A percentile compares a stretch with the other conserved stretches of the same genome.
Conservation (phyloP, 768 basidiomycete genomes). For the Tulasnella calospora region DNA sequence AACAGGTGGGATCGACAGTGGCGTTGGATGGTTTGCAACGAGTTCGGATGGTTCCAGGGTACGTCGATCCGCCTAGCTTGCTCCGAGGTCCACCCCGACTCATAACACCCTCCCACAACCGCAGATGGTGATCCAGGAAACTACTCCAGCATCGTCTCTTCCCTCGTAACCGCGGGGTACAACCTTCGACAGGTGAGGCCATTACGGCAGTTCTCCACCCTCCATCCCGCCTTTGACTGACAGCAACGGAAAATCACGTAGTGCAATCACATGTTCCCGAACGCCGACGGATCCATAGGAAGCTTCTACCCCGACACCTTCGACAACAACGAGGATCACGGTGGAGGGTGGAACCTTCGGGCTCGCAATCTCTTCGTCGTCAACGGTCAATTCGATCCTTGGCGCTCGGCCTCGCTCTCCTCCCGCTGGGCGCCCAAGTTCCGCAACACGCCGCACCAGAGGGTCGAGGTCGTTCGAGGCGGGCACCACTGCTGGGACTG, state of each 20-base stretch:
- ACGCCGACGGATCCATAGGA: not conserved
- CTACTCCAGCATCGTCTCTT: slow-evolving; percentile 16
- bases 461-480: not conserved
- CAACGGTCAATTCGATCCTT: too few species aligned
- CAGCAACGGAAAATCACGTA: not conserved
- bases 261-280: slow-evolving; percentile 24
- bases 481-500: slow-evolving; percentile 24
- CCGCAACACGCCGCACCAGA: too few species aligned
- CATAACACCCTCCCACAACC: not conserved
- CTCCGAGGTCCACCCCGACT: not conserved
- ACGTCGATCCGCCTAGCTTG: not conserved
- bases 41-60: slow-evolving; percentile 10
- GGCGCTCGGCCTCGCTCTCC: too few species aligned
- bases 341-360: slow-evolving; percentile 17
- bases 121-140: slow-evolving; percentile 23
- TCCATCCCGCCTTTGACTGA: not conserved
- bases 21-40: slow-evolving; percentile 10
- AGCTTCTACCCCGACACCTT: not conserved
- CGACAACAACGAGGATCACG: not conserved
- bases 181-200: not conserved
- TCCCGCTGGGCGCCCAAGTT: too few species aligned
- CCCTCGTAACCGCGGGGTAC: slow-evolving; percentile 3
- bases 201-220: too few species aligned
- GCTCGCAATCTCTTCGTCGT: slow-evolving; percentile 9
- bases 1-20: not conserved